Evolutionary conservation across 2,329 filamentous ascomycete species (phyloP).

Genomic region (Fusarium oligoseptatum): DNA sequence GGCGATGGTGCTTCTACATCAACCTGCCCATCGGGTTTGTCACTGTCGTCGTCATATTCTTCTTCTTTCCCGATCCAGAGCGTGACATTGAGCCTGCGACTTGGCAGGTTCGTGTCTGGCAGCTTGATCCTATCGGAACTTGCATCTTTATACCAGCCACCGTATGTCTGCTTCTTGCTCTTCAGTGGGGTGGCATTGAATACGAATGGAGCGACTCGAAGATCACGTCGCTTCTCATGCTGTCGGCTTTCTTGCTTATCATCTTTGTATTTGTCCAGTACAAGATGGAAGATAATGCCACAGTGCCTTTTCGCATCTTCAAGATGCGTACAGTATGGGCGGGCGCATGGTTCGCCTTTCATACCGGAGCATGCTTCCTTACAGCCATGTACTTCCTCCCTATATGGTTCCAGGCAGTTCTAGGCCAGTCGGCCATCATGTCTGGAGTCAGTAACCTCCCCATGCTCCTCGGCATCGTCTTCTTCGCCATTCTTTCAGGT

Average conservation of each 20-base stretch:
- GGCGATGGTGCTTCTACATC: constrained; percentile 59
- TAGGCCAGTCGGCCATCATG: constrained; percentile 54
- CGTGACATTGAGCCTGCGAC: constrained; percentile 43
- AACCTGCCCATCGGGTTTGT: constrained; percentile 55
- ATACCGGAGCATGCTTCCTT: constrained; percentile 53
- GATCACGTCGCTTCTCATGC: constrained; percentile 49
- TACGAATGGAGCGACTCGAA: constrained; percentile 47
- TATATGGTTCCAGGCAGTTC: constrained; percentile 62
- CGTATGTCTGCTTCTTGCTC: constrained; percentile 62
- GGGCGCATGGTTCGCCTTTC: constrained; percentile 53
- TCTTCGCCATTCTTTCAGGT: constrained; percentile 52
- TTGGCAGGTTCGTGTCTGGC: constrained; percentile 43
- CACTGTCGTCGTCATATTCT: constrained; percentile 49
- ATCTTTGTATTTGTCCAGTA: constrained; percentile 56
- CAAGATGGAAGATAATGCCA: constrained; percentile 57
- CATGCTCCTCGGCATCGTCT: constrained; percentile 54
- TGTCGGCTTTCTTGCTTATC: constrained; percentile 50
- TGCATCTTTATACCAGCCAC: constrained; percentile 53
- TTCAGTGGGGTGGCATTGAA: constrained; percentile 62
- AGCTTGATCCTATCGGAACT: constrained; percentile 50
- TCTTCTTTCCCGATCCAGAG: constrained; percentile 45
- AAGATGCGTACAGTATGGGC: constrained; percentile 56
- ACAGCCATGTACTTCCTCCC: constrained; percentile 56
- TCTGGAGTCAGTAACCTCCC: constrained; percentile 59
- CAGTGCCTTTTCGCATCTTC: constrained; percentile 58